Conservation (phyloP, 768 basidiomycete species). For the Serpula lacrymans region DNA sequence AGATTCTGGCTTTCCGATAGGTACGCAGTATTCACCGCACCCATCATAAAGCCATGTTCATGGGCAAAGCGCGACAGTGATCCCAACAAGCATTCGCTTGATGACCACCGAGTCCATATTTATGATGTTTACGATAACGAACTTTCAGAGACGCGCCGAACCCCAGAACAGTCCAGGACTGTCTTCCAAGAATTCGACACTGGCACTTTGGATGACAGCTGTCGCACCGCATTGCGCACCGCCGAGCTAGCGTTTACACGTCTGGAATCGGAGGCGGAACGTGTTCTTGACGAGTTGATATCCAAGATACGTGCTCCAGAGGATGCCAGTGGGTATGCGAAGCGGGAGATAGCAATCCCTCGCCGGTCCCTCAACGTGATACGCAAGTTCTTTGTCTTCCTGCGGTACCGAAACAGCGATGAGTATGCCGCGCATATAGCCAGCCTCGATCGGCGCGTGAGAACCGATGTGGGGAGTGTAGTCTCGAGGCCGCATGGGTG, state of each 20-base stretch:
- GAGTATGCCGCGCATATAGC: slow-evolving; percentile 40
- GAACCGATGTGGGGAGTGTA: slow-evolving; percentile 17
- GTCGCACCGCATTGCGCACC: slow-evolving; percentile 32
- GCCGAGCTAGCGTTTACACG: slow-evolving; percentile 41
- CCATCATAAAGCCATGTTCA: background rate
- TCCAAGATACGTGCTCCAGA: slow-evolving; percentile 29
- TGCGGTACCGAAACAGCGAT: slow-evolving; percentile 55
- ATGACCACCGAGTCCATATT: slow-evolving; percentile 42
- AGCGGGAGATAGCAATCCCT: slow-evolving; percentile 19
- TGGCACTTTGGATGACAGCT: slow-evolving; percentile 32
- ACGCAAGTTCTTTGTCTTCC: slow-evolving; percentile 49
- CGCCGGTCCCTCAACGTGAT: slow-evolving; percentile 34
- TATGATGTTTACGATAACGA: slow-evolving; percentile 53
- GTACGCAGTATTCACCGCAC: slow-evolving; percentile 26
- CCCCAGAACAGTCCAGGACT: slow-evolving; percentile 29
- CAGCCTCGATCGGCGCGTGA: slow-evolving; percentile 20
- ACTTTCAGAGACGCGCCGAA: slow-evolving; percentile 42
- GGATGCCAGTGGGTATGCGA: slow-evolving; percentile 1
- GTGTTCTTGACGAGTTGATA: slow-evolving; percentile 32
- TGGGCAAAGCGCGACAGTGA: slow-evolving; percentile 12
- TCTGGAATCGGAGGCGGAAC: slow-evolving; percentile 42
- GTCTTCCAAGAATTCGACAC: slow-evolving; percentile 42
- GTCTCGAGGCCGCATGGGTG: slow-evolving; percentile 16
- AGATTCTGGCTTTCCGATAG: slow-evolving; percentile 46
- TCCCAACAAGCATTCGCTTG: slow-evolving; percentile 25